These are phyloP conservation scores for Fonsecaea erecta DNA, from an alignment of 2,329 filamentous ascomycete species.

Conservation along the genomic window DNA sequence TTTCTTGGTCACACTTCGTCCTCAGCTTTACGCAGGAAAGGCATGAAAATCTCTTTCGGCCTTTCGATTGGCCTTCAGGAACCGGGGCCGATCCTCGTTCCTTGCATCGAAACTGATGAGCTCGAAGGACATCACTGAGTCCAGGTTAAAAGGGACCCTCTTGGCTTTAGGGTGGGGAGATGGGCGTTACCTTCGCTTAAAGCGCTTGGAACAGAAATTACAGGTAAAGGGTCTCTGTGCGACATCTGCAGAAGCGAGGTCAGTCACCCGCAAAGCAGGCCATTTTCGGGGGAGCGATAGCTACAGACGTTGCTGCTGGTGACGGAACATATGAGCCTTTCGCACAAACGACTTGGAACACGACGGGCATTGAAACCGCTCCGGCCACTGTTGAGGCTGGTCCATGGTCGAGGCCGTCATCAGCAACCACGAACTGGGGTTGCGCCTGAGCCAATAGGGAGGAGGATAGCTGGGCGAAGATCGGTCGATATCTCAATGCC, in stretches of 20 bases:
- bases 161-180: not conserved
- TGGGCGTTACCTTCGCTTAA: constrained; percentile 32
- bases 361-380: constrained; percentile 28
- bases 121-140: constrained; percentile 33
- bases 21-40: constrained; percentile 35
- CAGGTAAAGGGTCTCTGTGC: constrained; percentile 34
- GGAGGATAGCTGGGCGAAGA: not conserved
- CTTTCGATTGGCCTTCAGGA: constrained; percentile 35
- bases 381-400: constrained; percentile 20
- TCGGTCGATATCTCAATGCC: not conserved
- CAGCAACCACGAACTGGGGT: not conserved
- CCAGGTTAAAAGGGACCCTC: not conserved
- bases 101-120: constrained; percentile 35
- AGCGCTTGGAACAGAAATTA: constrained; percentile 34
- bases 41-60: constrained; percentile 33
- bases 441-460: not conserved
- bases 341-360: constrained; percentile 31
- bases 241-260: constrained; percentile 22
- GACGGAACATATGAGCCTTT: constrained; percentile 35
- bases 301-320: constrained; percentile 35
- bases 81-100: constrained; percentile 33
- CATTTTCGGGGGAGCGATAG: not conserved
- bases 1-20: constrained; percentile 34
- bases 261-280: not conserved
- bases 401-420: constrained; percentile 24